Evolutionary conservation across 371 early-diverging fungal species (phyloP), one percentile per base, ranked within the genome.

Genomic region (Haplosporangium sp.): DNA sequence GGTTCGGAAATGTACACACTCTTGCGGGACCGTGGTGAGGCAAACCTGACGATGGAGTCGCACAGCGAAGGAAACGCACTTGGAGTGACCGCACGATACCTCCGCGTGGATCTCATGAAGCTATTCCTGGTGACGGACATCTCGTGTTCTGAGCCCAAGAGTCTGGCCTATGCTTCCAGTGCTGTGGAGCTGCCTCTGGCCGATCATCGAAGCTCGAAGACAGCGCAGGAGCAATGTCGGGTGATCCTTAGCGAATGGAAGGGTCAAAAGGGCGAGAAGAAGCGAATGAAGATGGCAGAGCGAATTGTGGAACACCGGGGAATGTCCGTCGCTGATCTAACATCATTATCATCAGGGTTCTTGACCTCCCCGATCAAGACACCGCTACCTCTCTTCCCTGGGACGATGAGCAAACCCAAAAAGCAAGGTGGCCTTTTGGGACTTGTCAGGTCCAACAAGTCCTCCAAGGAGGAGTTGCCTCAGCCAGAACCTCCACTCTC

Each of bases 261-360:
- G 21, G 72, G 79, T 23, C 72, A 77, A 42, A 64, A 66, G 23
- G 79, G 79, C n/a, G 73, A 77, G 59, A 77, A 64, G 29, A 77
- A 77, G 58, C 42, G 79, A 16, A 68, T 77, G 57, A 40, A 54
- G 8, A 77, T 77, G 79, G 79, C 79, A 1, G 79, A 77, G 40
- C 79, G 79, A 6, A 72, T 77, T 62, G 53, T 77, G 50, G 64
- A 72, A 46, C 79, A 77, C 13, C 68, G 64, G 23, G 68, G 69
- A 16, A 29, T 72, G 8, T 43, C 69, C 10, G 38, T 62, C 8
- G 48, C 50, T 11, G 61, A 64, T 0, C 40, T 57, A 16, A 40
- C 21, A 1, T 67, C 74, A 7, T 46, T 54, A 0, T 69, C 69
- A 2, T 64, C 64, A 16, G 20, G 48, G 8, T n/a, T 14, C 16